A percentile compares a stretch with the other conserved stretches of the same genome.
These are phyloP conservation scores for Persicaria maculosa DNA, from an alignment of 148 eudicot species.

Conservation along the genomic window DNA sequence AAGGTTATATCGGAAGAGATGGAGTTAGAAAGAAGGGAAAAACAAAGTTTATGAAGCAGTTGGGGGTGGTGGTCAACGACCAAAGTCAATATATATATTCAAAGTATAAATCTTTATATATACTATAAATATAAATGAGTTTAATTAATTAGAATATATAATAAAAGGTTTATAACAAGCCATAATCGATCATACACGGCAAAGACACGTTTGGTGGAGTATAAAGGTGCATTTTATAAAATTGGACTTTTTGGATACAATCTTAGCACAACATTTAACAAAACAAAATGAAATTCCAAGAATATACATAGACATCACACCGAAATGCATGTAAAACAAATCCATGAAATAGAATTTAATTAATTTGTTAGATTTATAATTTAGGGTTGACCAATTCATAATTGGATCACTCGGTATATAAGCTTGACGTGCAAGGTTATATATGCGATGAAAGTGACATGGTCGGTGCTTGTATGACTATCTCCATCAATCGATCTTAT, in stretches of 20 bases:
- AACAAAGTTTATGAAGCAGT: neutral
- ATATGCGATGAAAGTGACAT: neutral
- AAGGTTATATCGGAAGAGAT: neutral
- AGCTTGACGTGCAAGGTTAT: slow-evolving; percentile 11
- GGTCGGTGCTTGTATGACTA: neutral
- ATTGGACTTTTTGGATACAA: no score
- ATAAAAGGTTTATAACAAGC: no score
- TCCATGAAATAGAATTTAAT: neutral
- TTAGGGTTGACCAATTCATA: neutral
- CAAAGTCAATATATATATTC: neutral
- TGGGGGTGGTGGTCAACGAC: neutral
- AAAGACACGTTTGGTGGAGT: no score
- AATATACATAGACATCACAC: neutral
- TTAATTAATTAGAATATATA: no score
- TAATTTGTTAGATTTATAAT: neutral
- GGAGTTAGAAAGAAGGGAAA: neutral
- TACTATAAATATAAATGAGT: no score
- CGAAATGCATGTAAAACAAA: neutral
- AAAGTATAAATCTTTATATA: no score
- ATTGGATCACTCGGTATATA: neutral
- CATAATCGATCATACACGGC: no score
- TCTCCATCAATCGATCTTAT: no score
- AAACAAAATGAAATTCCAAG: neutral
- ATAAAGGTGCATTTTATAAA: no score
- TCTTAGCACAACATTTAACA: no score